Conservation (phyloP, 208 protist species). For the Trypanosoma cruzi region DNA sequence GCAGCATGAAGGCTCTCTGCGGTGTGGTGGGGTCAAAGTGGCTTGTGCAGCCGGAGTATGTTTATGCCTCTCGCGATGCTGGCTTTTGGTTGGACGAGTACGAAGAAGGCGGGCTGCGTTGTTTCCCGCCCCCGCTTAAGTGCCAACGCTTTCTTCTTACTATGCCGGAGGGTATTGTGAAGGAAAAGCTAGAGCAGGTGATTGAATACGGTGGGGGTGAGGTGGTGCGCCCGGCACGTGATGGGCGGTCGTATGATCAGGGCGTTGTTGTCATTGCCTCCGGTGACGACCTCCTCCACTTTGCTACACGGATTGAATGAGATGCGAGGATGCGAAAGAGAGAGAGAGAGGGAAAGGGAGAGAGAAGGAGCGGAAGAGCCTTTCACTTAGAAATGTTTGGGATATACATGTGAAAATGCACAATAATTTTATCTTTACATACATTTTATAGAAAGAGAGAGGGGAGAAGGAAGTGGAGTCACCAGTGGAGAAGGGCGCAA, state of each 20-base stretch:
- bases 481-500: too few species aligned
- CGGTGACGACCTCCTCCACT: constrained; percentile 74
- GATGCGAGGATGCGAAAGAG: neutral
- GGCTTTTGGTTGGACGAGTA: constrained; percentile 87
- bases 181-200: constrained; percentile 66
- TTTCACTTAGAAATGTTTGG: neutral
- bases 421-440: neutral
- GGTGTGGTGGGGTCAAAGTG: constrained; percentile 77
- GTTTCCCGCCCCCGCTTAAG: constrained; percentile 72
- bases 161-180: constrained; percentile 47
- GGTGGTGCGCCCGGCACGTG: constrained; percentile 35
- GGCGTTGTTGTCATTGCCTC: constrained; percentile 74
- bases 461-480: too few species aligned
- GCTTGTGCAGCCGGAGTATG: constrained; percentile 80
- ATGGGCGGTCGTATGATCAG: constrained; percentile 31
- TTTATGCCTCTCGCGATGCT: constrained; percentile 52
- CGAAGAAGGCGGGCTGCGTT: constrained; percentile 65
- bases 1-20: constrained; percentile 84
- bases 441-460: neutral
- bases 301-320: constrained; percentile 54
- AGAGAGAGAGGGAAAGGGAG: constrained; percentile 10
- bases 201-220: constrained; percentile 86
- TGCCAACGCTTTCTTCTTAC: constrained; percentile 78
- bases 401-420: neutral
- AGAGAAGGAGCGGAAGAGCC: neutral